Base-by-base conservation (phyloP, 495 filamentous ascomycete genomes). In the Beverwykella pulmonaria region DNA sequence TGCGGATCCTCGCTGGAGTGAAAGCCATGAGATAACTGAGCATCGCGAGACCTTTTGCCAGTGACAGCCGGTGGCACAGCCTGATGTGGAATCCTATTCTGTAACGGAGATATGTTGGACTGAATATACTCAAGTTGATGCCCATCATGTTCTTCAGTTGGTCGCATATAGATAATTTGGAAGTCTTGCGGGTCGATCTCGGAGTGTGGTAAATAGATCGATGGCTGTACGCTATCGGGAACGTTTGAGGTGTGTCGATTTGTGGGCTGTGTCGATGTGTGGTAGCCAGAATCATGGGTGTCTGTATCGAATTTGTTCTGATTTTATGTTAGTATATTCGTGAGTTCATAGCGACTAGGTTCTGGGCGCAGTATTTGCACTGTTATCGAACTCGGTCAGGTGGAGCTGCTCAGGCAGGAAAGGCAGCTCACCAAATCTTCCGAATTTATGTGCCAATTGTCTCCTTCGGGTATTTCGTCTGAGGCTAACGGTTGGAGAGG, bases 231-330 rank as follows among this genome's bases (percentile, higher is more conserved):
- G 39, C 5, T 23, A 52, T 52, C 48, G 9, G 22, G n/a, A 8
- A 5, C 48, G n/a, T 7, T 8, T 25, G 48, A 1, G n/a, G 8
- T 23, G 20, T 52, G 22, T 25, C 1, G 48, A n/a, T 29, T 23
- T 2, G 6, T 52, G 9, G 22, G n/a, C 27, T 54, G 54, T 25
- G 34, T 26, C 14, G 36, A 46, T 17, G 20, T 46, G 20, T 44
- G 5, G 54, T 58, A 58, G n/a, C 32, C 32, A 46, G 32, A 58
- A 32, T 58, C 54, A 14, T 4, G 8, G 6, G 54, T 58, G 5
- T 19, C 30, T 10, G 30, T 34, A 10, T 56, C 32, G 26, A 22
- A n/a, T 7, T 22, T 1, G 12, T 20, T 46, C 54, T 20, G 22
- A 52, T 3, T 6, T 36, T 5, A 32, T 26, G 52, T 54, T 36